These are phyloP conservation scores for Coniella vitis DNA, from an alignment of 2,329 filamentous ascomycete species.

Conservation along the genomic window DNA sequence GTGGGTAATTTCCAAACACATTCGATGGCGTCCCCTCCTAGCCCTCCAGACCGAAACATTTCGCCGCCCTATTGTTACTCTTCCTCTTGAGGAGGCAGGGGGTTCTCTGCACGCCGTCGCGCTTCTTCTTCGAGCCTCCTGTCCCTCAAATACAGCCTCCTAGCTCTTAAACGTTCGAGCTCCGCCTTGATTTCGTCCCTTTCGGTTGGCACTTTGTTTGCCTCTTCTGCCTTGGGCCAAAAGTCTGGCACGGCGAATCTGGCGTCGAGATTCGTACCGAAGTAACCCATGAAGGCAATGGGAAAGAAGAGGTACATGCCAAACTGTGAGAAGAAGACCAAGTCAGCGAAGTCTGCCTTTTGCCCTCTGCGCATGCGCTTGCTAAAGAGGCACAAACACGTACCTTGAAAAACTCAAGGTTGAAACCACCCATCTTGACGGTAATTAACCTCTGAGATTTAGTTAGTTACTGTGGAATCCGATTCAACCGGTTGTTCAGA, in stretches of 20 bases:
- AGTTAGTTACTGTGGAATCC: background rate
- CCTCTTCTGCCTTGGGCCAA: conserved; percentile 80
- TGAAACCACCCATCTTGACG: conserved; percentile 66
- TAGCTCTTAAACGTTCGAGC: conserved; percentile 61
- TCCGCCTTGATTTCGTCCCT: conserved; percentile 78
- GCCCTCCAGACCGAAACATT: too few relatives aligned
- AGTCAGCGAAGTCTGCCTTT: conserved; percentile 3
- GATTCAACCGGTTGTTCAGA: background rate
- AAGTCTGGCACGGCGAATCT: conserved; percentile 85
- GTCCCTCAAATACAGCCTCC: conserved; percentile 72
- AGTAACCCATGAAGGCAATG: conserved; percentile 99
- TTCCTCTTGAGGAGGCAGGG: conserved; percentile 14
- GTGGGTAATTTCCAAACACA: too few relatives aligned
- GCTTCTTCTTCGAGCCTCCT: conserved; percentile 38
- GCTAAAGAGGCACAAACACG: background rate
- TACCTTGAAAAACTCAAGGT: conserved; percentile 94
- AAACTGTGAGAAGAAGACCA: conserved; percentile 56
- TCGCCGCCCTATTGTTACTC: conserved; percentile 17
- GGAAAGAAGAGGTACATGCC: conserved; percentile 99
- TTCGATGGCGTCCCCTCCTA: too few relatives aligned
- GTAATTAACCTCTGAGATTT: background rate
- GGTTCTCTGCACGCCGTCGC: conserved; percentile 16
- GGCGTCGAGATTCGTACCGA: conserved; percentile 93
- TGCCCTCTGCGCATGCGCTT: conserved; percentile 13
- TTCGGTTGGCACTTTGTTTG: conserved; percentile 70